Evolutionary conservation across 352 stramenopile species (phyloP), one percentile per base, ranked within the genome.

Genomic region (Phytophthora foliorum): DNA sequence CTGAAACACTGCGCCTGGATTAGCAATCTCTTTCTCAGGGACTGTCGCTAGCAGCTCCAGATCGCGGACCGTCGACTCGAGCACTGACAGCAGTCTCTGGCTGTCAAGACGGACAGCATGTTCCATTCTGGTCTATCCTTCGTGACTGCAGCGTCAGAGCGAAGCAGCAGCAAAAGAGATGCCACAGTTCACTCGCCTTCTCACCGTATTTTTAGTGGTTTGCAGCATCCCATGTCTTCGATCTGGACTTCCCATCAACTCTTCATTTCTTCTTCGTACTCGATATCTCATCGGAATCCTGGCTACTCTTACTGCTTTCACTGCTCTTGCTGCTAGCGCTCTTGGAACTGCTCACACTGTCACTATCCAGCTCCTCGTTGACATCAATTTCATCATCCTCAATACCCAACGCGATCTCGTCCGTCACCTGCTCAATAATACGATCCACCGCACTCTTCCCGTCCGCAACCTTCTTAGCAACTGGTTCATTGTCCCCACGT

Each of bases 361-460:
- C 69, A 31, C 58, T 73, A 19, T 54, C 50, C 25, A 62, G 21
- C 11, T 61, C 60, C 2, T 77, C 55, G 0, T 63, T 49, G 24
- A 72, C 60, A 4, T 77, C 63, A 22, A 50, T 53, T 4, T 69
- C 72, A 16, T 68, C 56, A 21, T 78, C 79, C 27, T 88, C 80
- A 22, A 92, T 75, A 25, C 82, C 81, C 14, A 92, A 57, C 8
- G 73, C 72, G 24, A 91, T 72, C 49, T 93, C 85, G 24, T 93
- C 85, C 44, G 79, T 71, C 31, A 78, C 81, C 52, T 90, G 81
- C 48, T 82, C 78, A 54, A 93, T 81, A 54, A 93, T 80, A 17
- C 69, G 63, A 24, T 85, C 74, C 34, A 81, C 77, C 1, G 67
- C 55, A 29, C 45, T 74, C 49, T 76, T 74, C 27, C 46, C 36